These are phyloP conservation scores for Oryza rufipogon DNA, from an alignment of 176 grass and related monocot species.

Conservation along the genomic window DNA sequence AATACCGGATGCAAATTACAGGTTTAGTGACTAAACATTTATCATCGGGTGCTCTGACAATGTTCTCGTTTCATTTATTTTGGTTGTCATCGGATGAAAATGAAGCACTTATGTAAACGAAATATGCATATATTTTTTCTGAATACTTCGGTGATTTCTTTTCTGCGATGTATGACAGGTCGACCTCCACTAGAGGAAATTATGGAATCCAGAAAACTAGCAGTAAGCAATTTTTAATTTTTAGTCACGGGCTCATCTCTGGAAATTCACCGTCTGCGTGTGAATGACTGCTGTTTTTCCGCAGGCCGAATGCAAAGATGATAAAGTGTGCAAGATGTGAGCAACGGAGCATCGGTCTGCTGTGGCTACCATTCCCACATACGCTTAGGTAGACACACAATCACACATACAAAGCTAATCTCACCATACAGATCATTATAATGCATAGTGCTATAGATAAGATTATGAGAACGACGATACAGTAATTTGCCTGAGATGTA, in stretches of 20 bases:
- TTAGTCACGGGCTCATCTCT: background rate
- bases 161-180: constrained; percentile 51
- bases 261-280: background rate
- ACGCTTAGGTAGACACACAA: constrained; percentile 22
- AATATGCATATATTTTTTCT: background rate
- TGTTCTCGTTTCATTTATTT: constrained; percentile 4
- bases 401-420: constrained; percentile 2
- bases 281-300: background rate
- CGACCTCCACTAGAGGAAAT: constrained; percentile 84
- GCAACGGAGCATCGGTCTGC: background rate
- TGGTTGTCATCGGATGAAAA: background rate
- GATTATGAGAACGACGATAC: background rate
- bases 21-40: constrained; percentile 37
- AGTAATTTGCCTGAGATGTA: background rate
- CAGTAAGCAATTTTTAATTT: constrained; percentile 13
- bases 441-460: background rate
- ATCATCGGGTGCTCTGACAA: background rate
- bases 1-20: constrained; percentile 95
- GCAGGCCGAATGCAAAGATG: constrained; percentile 67
- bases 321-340: constrained; percentile 71
- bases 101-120: background rate
- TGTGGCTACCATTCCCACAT: background rate
- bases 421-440: background rate
- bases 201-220: constrained; percentile 39
- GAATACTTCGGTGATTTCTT: background rate